These are phyloP conservation scores for Amesomyces nigricolor DNA, from an alignment of 2,329 filamentous ascomycete species.

Conservation along the genomic window DNA sequence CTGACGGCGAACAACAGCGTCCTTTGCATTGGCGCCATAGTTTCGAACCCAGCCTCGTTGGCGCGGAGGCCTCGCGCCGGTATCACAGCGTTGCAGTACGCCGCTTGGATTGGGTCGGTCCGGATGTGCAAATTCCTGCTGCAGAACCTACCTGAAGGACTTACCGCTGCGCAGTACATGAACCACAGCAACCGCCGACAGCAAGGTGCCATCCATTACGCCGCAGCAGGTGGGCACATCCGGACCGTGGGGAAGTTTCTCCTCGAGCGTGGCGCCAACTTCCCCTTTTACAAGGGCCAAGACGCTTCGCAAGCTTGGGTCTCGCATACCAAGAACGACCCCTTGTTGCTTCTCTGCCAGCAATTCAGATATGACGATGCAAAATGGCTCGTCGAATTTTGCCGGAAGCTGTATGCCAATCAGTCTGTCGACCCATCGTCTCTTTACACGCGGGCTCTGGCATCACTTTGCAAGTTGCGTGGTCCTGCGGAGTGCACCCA, in stretches of 20 bases:
- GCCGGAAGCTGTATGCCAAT: not conserved
- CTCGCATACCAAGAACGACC: not conserved
- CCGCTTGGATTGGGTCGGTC: not conserved
- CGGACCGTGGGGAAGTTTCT: not conserved
- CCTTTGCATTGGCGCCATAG: not conserved
- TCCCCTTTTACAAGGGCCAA: not conserved
- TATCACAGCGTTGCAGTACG: not conserved
- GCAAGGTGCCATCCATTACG: not conserved
- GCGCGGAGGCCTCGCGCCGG: not conserved
- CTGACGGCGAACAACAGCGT: not conserved
- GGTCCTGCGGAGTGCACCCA: not conserved
- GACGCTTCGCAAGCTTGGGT: not conserved
- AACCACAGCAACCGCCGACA: not conserved
- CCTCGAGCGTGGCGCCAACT: not conserved
- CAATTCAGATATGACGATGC: conserved; percentile 1
- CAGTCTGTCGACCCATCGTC: not conserved
- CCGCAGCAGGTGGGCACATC: conserved; percentile 1
- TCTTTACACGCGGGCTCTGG: not conserved
- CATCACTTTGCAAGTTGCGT: not conserved
- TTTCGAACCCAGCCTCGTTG: not conserved
- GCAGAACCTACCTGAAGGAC: too few relatives aligned
- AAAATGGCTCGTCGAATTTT: not conserved
- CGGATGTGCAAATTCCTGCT: not conserved
- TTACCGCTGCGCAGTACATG: not conserved
- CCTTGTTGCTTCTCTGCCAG: not conserved